These are phyloP conservation scores for Xylaria sp. DNA, from an alignment of 2,329 filamentous ascomycete species.

Conservation along the genomic window DNA sequence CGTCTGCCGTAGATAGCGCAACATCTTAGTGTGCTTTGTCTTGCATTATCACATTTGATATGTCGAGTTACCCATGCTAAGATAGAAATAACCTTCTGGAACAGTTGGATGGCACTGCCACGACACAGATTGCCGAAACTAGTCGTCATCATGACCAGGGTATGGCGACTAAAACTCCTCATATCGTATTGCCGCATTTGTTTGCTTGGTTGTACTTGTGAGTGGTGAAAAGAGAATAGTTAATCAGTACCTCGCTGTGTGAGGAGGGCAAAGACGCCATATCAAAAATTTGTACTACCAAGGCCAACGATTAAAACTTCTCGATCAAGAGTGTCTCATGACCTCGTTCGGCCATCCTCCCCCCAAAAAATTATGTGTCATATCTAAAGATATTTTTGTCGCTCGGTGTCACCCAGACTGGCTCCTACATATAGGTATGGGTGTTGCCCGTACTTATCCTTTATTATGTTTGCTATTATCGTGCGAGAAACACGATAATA, in stretches of 20 bases:
- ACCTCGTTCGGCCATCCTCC: no score
- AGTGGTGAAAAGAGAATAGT: no score
- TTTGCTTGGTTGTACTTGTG: no score
- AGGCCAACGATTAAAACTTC: not conserved
- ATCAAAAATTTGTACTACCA: not conserved
- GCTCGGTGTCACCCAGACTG: not conserved
- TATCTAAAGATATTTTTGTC: not conserved
- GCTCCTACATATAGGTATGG: no score
- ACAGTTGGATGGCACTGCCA: not conserved
- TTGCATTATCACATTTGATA: conserved; percentile 17
- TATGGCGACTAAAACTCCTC: not conserved
- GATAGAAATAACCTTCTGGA: no score
- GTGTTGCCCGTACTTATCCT: no score
- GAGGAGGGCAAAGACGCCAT: not conserved
- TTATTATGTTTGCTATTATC: no score
- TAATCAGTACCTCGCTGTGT: no score
- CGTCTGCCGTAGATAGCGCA: not conserved
- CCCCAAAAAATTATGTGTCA: not conserved
- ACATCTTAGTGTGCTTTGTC: not conserved
- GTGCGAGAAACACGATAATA: no score
- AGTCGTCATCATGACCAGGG: not conserved
- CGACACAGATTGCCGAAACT: not conserved
- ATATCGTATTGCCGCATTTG: not conserved
- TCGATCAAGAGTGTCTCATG: not conserved
- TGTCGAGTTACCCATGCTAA: not conserved